A percentile compares a stretch with the other conserved stretches of the same genome.
Evolutionary conservation across 768 basidiomycete genomes (phyloP).

Genomic region (Collybia nuda): DNA sequence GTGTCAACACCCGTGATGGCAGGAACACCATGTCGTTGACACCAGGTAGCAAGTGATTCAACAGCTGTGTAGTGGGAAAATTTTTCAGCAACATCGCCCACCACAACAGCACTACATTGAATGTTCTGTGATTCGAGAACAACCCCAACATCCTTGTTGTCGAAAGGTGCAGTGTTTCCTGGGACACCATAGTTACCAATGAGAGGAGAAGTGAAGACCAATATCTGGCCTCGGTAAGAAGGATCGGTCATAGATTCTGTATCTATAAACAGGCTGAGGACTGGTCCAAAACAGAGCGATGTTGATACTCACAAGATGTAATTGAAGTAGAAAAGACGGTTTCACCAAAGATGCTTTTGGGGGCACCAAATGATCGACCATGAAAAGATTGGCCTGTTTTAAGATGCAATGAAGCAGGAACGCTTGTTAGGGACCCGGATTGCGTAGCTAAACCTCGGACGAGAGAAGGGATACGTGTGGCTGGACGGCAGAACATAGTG

Average conservation of each 20-base stretch:
- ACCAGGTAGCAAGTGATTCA: constrained; percentile 93
- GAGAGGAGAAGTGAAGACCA: constrained; percentile 97
- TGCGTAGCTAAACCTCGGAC: constrained; percentile 70
- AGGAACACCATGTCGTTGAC: constrained; percentile 83
- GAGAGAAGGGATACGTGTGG: constrained; percentile 48
- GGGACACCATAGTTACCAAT: constrained; percentile 99
- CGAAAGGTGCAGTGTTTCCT: constrained; percentile 65
- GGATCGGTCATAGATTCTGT: constrained; percentile 99
- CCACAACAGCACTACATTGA: constrained; percentile 90
- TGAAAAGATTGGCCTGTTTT: constrained; percentile 92
- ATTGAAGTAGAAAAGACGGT: constrained; percentile 99
- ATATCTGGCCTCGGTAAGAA: constrained; percentile 95
- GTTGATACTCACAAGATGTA: constrained; percentile 77
- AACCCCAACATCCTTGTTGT: constrained; percentile 81
- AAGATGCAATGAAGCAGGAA: constrained; percentile 87
- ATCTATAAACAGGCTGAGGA: constrained; percentile 48
- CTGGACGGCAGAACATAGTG: constrained; percentile 57
- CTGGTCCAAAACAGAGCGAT: background rate
- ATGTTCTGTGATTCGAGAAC: constrained; percentile 86
- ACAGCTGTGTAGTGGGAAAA: constrained; percentile 95
- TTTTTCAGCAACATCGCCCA: constrained; percentile 91
- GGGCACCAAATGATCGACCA: constrained; percentile 88
- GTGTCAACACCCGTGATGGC: constrained; percentile 98
- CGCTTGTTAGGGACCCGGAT: constrained; percentile 39
- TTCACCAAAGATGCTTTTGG: constrained; percentile 88